These are phyloP conservation scores for Tolypocladium amazonense DNA, from an alignment of 2,329 filamentous ascomycete species.

Conservation along the genomic window DNA sequence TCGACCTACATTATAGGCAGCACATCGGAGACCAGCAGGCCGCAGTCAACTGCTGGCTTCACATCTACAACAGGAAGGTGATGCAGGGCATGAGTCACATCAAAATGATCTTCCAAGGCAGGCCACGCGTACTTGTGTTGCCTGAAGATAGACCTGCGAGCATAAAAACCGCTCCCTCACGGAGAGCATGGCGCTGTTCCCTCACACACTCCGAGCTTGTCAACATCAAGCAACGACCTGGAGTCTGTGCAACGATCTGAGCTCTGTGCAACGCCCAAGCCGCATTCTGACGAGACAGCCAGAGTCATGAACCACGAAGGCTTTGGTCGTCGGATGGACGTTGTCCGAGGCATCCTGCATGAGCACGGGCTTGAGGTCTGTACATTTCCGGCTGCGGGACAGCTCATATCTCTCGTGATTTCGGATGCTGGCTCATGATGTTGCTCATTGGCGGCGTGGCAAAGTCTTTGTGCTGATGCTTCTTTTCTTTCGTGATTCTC, in stretches of 20 bases:
- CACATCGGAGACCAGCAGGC: background rate
- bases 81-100: background rate
- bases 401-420: background rate
- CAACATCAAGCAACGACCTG: background rate
- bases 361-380: background rate
- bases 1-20: background rate
- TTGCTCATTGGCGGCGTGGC: background rate
- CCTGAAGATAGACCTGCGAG: background rate
- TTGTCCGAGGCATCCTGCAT: background rate
- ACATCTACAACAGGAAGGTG: background rate
- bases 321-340: background rate
- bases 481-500: background rate
- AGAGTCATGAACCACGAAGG: background rate
- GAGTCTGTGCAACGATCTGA: background rate
- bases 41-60: background rate
- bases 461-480: background rate
- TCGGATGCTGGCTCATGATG: background rate
- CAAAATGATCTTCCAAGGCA: background rate
- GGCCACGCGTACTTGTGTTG: background rate
- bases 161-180: background rate
- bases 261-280: background rate
- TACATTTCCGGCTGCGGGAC: background rate
- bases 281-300: background rate
- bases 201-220: background rate
- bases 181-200: background rate